Evolutionary conservation across 345 rosid genomes (phyloP), one percentile per base, ranked within the genome.

Genomic region (Nasturtium officinale): DNA sequence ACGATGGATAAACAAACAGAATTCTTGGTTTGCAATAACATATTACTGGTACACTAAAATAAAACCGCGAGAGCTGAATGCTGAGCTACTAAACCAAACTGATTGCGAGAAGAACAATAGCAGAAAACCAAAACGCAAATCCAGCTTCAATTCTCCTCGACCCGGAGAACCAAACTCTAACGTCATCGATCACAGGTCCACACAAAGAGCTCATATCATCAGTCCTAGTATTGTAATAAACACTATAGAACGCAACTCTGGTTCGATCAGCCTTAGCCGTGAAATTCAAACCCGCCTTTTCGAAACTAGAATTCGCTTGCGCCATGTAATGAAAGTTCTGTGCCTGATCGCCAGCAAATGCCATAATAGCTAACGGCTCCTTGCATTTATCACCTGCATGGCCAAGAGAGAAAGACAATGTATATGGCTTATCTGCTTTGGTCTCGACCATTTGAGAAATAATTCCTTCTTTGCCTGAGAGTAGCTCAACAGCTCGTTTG

Each of bases 161-260:
- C 26, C 79, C 81, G 0, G 96, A 84, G 73, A 81, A 86, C 97
- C 96, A 89, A 10, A 95, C 97, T 67, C 87, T 78, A 9, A 95
- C 84, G 50, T 91, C 89, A n/a, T 95, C 99, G 60, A 95, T 83
- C 69, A 95, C 99, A 2, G 99, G 99, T 57, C 99, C 99, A 10
- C 99, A 95, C 20, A 95, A 71, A 2, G 99, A 95, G 84, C 97
- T 91, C 99, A 88, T 87, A 76, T 91, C 99, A 60, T 95, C 97
- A 0, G 81, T 87, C 85, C 98, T 86, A 2, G 97, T 91, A 37
- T 95, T 95, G 78, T 95, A 95, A 66, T 95, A 95, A 63, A 95
- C 82, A 12, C 99, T 95, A 72, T 83, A 95, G 78, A 95, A 95
- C 6, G 99, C 99, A 2, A 95, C 81, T 1, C 97, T 83, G 0